phyloP scores from a whole-genome alignment of 495 filamentous ascomycete genomes.

The Sabuloglossum arenarium region DNA sequence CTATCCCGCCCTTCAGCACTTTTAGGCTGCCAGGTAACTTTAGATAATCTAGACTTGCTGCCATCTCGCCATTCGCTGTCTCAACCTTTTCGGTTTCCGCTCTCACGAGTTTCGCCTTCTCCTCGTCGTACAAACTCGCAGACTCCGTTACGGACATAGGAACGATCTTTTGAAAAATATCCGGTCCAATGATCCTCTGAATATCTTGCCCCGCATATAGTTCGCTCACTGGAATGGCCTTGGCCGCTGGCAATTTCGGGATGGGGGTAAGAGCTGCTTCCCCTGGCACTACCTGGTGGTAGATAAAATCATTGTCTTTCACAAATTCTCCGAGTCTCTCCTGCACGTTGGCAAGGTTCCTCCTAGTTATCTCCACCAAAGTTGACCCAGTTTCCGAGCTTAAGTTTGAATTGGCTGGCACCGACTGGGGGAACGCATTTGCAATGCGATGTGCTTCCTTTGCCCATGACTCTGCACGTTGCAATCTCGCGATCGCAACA shows the following conservation, averaged over 20 bases:
- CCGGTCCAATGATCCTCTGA: constrained; percentile 84
- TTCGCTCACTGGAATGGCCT: constrained; percentile 92
- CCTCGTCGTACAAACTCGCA: constrained; percentile 92
- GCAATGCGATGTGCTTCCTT: constrained; percentile 59
- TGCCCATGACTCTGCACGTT: constrained; percentile 53
- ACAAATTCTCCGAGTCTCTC: constrained; percentile 50
- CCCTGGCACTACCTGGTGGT: constrained; percentile 75
- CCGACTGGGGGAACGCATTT: constrained; percentile 58
- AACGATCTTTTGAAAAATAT: constrained; percentile 92
- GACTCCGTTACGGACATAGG: constrained; percentile 93
- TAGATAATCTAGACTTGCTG: constrained; percentile 81
- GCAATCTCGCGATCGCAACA: constrained; percentile 63
- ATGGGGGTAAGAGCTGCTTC: constrained; percentile 64
- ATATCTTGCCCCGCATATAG: constrained; percentile 95
- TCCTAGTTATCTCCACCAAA: constrained; percentile 61
- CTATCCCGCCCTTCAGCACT: constrained; percentile 79
- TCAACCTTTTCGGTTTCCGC: constrained; percentile 89
- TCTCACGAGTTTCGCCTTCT: constrained; percentile 87
- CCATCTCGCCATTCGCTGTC: constrained; percentile 83
- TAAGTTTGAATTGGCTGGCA: constrained; percentile 65
- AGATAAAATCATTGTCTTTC: constrained; percentile 97
- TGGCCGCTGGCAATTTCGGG: constrained; percentile 87
- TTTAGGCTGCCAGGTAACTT: constrained; percentile 77
- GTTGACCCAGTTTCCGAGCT: constrained; percentile 52
- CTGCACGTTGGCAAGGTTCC: constrained; percentile 61